Base-by-base conservation (phyloP, 768 basidiomycete species). In the Paxillus rubicundulus region DNA sequence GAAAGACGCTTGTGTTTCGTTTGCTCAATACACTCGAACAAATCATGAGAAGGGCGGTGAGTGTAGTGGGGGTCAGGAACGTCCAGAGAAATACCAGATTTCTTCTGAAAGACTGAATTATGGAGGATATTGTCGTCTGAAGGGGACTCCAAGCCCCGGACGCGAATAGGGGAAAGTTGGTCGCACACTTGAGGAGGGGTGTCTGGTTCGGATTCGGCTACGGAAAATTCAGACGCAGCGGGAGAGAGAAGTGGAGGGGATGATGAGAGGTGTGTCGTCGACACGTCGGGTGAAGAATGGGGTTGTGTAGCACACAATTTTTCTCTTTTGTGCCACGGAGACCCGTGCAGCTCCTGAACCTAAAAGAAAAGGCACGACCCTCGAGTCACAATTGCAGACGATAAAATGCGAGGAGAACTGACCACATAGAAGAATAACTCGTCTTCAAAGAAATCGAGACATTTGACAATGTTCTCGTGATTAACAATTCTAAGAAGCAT, bases 1-100 rank as follows among this genome's bases (percentile, higher is more conserved):
- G 82, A 79, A 42, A 98, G 80, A 10, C 86, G 82, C 56, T 87
- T 88, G 65, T 93, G 77, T 58, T 82, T 80, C 17, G 85, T 85
- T 62, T 90, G 87, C 70, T 98, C 95, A 42, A 97, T 94, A 67
- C 90, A 96, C 68, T 98, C 95, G 61, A 97, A 98, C 40, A 98
- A 76, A 68, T 98, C 95, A 66, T 95, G 85, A 9, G 92, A 93
- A 18, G 89, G 79, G 34, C 93, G 82, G 30, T 89, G 82, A 20
- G 82, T 75, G 64, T 78, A 82, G 41, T 73, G 70, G 18, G 78
- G 73, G 39, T 72, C 75, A 18, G 63, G 63, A 24, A 60, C 55
- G 37, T 63, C 48, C 27, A 60, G 27, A 16, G 40, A 52, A 41
- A 55, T 17, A 46, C 38, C 45, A 10, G 32, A 38, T 52, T 63